Percentiles rank a stretch among this genome's conserved stretches.
Conservation (phyloP, 306 rosid species). For the Vachellia collinsii region DNA sequence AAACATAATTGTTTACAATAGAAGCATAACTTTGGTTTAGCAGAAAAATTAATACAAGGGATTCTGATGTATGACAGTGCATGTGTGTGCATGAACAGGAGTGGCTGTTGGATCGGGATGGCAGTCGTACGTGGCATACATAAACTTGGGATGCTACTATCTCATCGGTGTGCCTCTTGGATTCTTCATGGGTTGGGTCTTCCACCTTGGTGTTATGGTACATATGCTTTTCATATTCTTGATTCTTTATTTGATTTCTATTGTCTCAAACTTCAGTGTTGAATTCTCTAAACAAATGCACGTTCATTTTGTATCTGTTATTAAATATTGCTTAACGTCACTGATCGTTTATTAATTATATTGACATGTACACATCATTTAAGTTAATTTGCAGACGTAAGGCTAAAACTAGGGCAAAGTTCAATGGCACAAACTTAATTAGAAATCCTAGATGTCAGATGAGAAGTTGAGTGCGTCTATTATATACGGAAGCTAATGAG, state of each 20-base stretch:
- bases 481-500: background rate
- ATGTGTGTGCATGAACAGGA: slow-evolving; percentile 34
- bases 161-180: slow-evolving; percentile 69
- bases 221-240: no score
- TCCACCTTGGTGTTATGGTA: slow-evolving; percentile 59
- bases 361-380: background rate
- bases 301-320: no score
- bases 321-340: no score
- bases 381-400: no score
- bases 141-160: slow-evolving; percentile 70
- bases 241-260: no score
- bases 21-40: no score
- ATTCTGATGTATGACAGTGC: background rate
- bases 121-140: slow-evolving; percentile 74
- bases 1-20: no score
- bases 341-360: background rate
- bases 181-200: slow-evolving; percentile 55
- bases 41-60: no score
- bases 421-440: background rate
- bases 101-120: slow-evolving; percentile 88
- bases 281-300: no score
- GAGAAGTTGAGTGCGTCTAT: background rate
- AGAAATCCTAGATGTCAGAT: background rate
- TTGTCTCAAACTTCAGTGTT: no score
- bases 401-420: background rate